Evolutionary conservation across 495 filamentous ascomycete genomes (phyloP).

Genomic region (Aspergillus taichungensis): DNA sequence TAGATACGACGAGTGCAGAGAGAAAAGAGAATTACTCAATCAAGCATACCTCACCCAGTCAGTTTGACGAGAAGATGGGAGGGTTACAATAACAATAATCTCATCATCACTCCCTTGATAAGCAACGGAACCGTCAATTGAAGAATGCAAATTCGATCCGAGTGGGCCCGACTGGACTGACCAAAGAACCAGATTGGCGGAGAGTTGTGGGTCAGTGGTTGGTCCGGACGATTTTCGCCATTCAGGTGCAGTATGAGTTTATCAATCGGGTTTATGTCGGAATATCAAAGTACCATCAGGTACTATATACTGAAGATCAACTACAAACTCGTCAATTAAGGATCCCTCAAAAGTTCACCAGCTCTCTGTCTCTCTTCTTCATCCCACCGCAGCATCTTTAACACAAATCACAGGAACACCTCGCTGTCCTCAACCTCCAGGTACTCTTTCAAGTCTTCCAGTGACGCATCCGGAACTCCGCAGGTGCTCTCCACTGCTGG

Average conservation of each 20-base stretch:
- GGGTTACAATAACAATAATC: too few relatives aligned
- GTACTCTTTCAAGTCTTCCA: slow-evolving; percentile 13
- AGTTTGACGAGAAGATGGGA: too few relatives aligned
- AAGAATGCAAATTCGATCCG: too few relatives aligned
- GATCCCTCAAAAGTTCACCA: slow-evolving; percentile 21
- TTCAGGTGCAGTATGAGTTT: too few relatives aligned
- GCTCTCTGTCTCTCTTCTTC: slow-evolving; percentile 25
- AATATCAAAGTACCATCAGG: too few relatives aligned
- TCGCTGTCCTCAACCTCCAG: slow-evolving; percentile 19
- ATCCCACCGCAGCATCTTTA: slow-evolving; percentile 26
- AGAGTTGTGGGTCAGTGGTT: background rate
- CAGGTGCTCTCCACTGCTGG: slow-evolving; percentile 13
- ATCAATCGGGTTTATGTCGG: too few relatives aligned
- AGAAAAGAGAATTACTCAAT: background rate
- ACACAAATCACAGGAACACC: slow-evolving; percentile 22
- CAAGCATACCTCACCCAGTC: too few relatives aligned
- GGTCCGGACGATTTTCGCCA: background rate
- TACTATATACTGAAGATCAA: too few relatives aligned
- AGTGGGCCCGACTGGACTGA: background rate
- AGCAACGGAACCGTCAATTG: too few relatives aligned
- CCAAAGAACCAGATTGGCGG: background rate
- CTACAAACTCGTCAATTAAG: slow-evolving; percentile 15
- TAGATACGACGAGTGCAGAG: background rate
- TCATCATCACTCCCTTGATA: too few relatives aligned
- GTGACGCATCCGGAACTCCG: slow-evolving; percentile 10